Conservation (phyloP, 2,329 filamentous ascomycete genomes). For the Fusarium chaquense region DNA sequence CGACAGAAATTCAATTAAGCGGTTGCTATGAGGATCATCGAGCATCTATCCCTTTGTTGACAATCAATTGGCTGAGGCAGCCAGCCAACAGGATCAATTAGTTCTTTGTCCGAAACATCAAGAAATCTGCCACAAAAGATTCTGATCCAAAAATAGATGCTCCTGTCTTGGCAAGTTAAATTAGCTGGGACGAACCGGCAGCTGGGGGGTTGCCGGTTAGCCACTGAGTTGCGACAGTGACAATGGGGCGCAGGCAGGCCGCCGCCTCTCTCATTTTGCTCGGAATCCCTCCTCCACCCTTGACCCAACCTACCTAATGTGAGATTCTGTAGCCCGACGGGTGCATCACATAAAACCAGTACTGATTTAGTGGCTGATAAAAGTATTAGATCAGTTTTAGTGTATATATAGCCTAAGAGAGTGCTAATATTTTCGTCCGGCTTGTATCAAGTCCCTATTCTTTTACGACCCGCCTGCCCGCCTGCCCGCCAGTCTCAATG, state of each 20-base stretch:
- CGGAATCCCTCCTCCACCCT: slow-evolving; percentile 9
- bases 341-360: too few species aligned
- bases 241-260: slow-evolving; percentile 39
- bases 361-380: too few species aligned
- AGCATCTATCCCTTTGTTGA: slow-evolving; percentile 28
- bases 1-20: slow-evolving; percentile 34
- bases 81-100: slow-evolving; percentile 28
- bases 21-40: slow-evolving; percentile 24
- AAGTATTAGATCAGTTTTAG: too few species aligned
- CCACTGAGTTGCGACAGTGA: slow-evolving; percentile 20
- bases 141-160: slow-evolving; percentile 44
- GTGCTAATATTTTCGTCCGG: too few species aligned
- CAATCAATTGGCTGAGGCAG: slow-evolving; percentile 23
- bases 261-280: slow-evolving; percentile 15
- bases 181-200: slow-evolving; percentile 41
- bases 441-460: too few species aligned
- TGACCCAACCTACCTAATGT: slow-evolving; percentile 1
- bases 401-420: too few species aligned
- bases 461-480: not conserved
- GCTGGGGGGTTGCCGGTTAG: slow-evolving; percentile 18
- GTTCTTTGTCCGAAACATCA: slow-evolving; percentile 42
- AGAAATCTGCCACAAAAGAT: slow-evolving; percentile 35
- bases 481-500: not conserved
- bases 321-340: slow-evolving; percentile 1
- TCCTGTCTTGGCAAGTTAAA: slow-evolving; percentile 33